These are phyloP conservation scores for Santalum album DNA, from an alignment of 164 flowering plant species.

Conservation along the genomic window DNA sequence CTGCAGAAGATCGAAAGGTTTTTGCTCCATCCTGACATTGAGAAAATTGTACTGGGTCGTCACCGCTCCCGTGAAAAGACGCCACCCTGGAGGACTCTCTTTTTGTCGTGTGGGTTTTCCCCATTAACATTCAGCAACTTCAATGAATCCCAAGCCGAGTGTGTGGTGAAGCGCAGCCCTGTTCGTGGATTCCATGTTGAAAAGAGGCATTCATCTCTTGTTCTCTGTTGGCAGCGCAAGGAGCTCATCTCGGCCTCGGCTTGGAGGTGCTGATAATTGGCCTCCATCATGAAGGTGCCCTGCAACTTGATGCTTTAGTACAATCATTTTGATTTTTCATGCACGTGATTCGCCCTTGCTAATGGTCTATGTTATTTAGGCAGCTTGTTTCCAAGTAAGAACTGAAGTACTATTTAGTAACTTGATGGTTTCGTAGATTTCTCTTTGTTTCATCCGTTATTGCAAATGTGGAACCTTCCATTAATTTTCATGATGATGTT, in stretches of 20 bases:
- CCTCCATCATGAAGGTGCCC: conserved; percentile 23
- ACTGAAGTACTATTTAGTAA: conserved; percentile 27
- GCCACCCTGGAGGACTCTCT: conserved; percentile 53
- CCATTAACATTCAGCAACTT: conserved; percentile 64
- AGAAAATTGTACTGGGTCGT: conserved; percentile 41
- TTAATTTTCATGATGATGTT: conserved; percentile 10
- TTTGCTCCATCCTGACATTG: conserved; percentile 53
- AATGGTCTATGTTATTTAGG: conserved; percentile 32
- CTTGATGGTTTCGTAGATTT: conserved; percentile 28
- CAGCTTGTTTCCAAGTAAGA: conserved; percentile 24
- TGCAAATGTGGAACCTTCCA: background rate
- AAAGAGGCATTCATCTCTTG: conserved; percentile 69
- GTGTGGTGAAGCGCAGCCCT: conserved; percentile 56
- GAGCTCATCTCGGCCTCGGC: conserved; percentile 83
- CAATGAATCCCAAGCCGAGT: conserved; percentile 79
- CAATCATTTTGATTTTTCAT: conserved; percentile 19
- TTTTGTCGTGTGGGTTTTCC: conserved; percentile 50
- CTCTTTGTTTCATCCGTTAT: conserved; percentile 11
- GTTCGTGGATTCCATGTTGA: conserved; percentile 79
- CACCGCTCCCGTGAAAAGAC: conserved; percentile 32
- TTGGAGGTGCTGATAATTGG: conserved; percentile 57
- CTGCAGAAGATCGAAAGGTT: conserved; percentile 63
- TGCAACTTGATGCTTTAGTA: conserved; percentile 16
- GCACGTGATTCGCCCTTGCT: conserved; percentile 27
- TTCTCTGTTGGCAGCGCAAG: conserved; percentile 72